Evolutionary conservation across 768 basidiomycete genomes (phyloP), one percentile per base, ranked within the genome.

Genomic region (Cystofilobasidium macerans): DNA sequence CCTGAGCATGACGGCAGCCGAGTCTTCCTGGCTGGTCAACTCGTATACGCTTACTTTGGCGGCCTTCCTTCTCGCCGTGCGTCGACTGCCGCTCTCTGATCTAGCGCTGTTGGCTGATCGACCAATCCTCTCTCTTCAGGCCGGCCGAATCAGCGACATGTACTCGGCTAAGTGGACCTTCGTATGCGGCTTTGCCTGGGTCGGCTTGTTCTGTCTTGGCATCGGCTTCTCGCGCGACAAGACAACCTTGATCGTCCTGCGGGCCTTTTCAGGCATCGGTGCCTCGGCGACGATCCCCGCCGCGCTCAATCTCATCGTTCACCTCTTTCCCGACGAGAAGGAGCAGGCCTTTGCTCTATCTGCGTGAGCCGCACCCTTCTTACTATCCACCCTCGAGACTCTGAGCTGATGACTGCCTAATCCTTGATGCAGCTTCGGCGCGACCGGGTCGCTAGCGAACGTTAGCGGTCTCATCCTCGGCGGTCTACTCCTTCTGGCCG

Each of bases 221-320:
- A 76, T 76, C 26, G 82, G 82, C 30, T 83, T 84, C 68, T 74
- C 77, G 30, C 64, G 62, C 22, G 74, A 77, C 71, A 79, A 81
- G 70, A 78, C 82, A 54, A 77, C 74, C 0, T 73, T 84, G 53
- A 75, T 83, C 40, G 75, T 82, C 54, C 71, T 84, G 0, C 77
- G 83, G 69, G 82, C 81, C 3, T 61, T 84, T 7, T 79, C 76
- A 69, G 83, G 83, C 20, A 67, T 75, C 77, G 80, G 77, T 14
- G 81, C 80, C 22, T 77, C 81, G 3, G 72, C 82, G 75, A 80
- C 79, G 16, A 78, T 82, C 40, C 82, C 82, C 3, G 80, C 81
- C 2, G 79, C 82, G 0, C 70, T 65, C 35, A 64, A 71, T 8
- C 47, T 74, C 3, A 74, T 74, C 69, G 51, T 53, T n/a, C 35